Evolutionary conservation across 1,284 basidiomycete species (phyloP).

Genomic region (Gastroboletus turbinatus): DNA sequence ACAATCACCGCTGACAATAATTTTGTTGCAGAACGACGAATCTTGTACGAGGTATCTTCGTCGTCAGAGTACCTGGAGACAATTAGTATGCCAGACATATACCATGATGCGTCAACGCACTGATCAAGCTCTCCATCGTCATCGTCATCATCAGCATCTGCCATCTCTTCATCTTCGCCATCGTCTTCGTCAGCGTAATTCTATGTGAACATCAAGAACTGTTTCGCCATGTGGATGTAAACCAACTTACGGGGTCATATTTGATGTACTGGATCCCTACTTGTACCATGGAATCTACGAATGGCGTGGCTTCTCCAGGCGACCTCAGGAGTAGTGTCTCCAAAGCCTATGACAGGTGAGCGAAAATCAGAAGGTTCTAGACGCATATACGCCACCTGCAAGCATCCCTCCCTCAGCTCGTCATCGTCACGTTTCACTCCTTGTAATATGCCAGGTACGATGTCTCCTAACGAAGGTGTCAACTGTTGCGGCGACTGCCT

Average conservation of each 20-base stretch:
- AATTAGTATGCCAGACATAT: constrained; percentile 3
- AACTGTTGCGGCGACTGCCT: constrained; percentile 69
- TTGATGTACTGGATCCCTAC: constrained; percentile 80
- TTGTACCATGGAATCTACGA: constrained; percentile 68
- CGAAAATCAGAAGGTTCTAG: not conserved
- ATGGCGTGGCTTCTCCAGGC: constrained; percentile 77
- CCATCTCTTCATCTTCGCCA: constrained; percentile 83
- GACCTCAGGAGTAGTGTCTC: constrained; percentile 84
- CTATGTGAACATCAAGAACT: constrained; percentile 38
- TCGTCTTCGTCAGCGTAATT: constrained; percentile 85
- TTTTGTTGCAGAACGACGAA: constrained; percentile 91
- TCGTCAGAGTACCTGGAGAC: constrained; percentile 86
- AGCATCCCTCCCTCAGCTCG: constrained; percentile 73
- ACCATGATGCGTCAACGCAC: constrained; percentile 32
- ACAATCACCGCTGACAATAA: constrained; percentile 82
- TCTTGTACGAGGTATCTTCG: constrained; percentile 99
- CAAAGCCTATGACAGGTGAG: constrained; percentile 50
- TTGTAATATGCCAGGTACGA: constrained; percentile 70
- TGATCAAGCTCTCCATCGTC: constrained; percentile 81
- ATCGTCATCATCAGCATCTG: constrained; percentile 75
- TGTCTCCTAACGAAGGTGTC: constrained; percentile 53
- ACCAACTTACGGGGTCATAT: constrained; percentile 81
- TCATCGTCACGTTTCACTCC: constrained; percentile 74
- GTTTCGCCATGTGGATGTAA: not conserved
- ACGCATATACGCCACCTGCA: constrained; percentile 54